Percentiles rank a stretch among this genome's conserved stretches.
These are phyloP conservation scores for Hypoxylon sp. DNA, from an alignment of 2,329 filamentous ascomycete genomes.

Conservation along the genomic window DNA sequence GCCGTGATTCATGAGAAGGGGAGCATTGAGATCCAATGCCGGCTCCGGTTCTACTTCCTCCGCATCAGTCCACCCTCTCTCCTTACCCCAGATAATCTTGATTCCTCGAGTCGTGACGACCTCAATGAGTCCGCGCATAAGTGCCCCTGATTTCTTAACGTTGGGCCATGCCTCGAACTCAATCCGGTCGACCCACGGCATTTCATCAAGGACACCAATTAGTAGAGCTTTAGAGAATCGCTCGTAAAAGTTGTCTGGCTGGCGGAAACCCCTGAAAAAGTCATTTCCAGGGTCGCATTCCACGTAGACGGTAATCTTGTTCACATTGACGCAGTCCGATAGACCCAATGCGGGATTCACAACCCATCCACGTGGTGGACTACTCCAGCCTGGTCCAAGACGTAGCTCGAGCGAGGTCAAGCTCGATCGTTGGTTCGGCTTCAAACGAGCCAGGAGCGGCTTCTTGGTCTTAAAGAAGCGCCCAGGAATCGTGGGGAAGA, in stretches of 20 bases:
- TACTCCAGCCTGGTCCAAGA: slow-evolving; percentile 79
- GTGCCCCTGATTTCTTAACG: slow-evolving; percentile 74
- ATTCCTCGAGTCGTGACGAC: slow-evolving; percentile 65
- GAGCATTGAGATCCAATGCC: slow-evolving; percentile 50
- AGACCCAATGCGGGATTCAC: slow-evolving; percentile 76
- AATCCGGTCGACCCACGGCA: slow-evolving; percentile 70
- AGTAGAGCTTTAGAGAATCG: slow-evolving; percentile 73
- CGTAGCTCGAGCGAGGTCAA: slow-evolving; percentile 78
- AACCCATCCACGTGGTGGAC: slow-evolving; percentile 78
- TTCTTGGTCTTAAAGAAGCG: slow-evolving; percentile 81
- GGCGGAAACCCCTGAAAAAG: slow-evolving; percentile 77
- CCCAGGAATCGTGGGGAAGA: slow-evolving; percentile 76
- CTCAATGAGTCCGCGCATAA: slow-evolving; percentile 73
- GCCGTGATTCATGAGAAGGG: slow-evolving; percentile 35
- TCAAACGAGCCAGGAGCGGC: slow-evolving; percentile 77
- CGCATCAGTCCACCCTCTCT: slow-evolving; percentile 75
- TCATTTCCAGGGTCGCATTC: slow-evolving; percentile 79
- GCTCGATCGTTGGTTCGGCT: slow-evolving; percentile 69
- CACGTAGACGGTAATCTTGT: slow-evolving; percentile 75
- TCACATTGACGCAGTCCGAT: slow-evolving; percentile 71
- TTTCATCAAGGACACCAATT: slow-evolving; percentile 66
- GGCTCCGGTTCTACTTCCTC: slow-evolving; percentile 58
- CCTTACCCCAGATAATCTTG: slow-evolving; percentile 75
- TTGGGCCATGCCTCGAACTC: slow-evolving; percentile 79
- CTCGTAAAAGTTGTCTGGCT: slow-evolving; percentile 78